Percentiles rank a stretch among this genome's conserved stretches.
Evolutionary conservation across 2,329 filamentous ascomycete genomes (phyloP).

Genomic region (Trichoderma oligosporum): DNA sequence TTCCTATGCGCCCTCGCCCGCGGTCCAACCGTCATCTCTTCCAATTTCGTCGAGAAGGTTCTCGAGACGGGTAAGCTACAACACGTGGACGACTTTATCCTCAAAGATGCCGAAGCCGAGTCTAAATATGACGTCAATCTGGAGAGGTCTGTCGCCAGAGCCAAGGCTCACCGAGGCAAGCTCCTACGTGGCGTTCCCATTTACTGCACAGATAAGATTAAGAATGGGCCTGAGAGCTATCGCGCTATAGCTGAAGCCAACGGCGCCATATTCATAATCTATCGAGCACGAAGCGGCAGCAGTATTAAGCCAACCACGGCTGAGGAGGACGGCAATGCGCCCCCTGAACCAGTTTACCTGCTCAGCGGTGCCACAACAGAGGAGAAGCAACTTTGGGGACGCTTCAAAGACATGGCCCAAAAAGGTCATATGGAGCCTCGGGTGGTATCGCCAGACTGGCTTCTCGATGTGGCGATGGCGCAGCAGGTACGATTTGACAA

Average conservation of each 20-base stretch:
- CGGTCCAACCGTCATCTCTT: conserved; percentile 72
- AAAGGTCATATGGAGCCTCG: conserved; percentile 75
- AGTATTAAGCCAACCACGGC: conserved; percentile 62
- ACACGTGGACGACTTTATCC: conserved; percentile 59
- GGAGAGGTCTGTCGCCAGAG: conserved; percentile 62
- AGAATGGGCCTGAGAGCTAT: conserved; percentile 79
- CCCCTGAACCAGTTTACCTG: conserved; percentile 74
- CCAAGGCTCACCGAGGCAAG: conserved; percentile 69
- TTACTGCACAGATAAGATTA: conserved; percentile 78
- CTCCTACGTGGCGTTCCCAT: conserved; percentile 74
- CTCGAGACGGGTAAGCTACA: conserved; percentile 65
- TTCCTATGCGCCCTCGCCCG: conserved; percentile 84
- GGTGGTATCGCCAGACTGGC: conserved; percentile 83
- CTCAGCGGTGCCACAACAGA: conserved; percentile 64
- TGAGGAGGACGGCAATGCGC: conserved; percentile 58
- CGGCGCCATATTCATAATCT: conserved; percentile 76
- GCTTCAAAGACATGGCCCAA: conserved; percentile 74
- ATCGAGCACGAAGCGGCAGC: conserved; percentile 67
- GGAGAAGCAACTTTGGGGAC: conserved; percentile 72
- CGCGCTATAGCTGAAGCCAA: conserved; percentile 84
- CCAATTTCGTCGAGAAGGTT: conserved; percentile 73
- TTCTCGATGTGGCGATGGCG: conserved; percentile 83
- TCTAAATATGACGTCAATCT: conserved; percentile 67
- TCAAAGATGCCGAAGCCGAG: conserved; percentile 72
- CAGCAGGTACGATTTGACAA: conserved; percentile 71